Evolutionary conservation across 441 rosid species (phyloP), one percentile per base, ranked within the genome.

Genomic region (California macrophylla): DNA sequence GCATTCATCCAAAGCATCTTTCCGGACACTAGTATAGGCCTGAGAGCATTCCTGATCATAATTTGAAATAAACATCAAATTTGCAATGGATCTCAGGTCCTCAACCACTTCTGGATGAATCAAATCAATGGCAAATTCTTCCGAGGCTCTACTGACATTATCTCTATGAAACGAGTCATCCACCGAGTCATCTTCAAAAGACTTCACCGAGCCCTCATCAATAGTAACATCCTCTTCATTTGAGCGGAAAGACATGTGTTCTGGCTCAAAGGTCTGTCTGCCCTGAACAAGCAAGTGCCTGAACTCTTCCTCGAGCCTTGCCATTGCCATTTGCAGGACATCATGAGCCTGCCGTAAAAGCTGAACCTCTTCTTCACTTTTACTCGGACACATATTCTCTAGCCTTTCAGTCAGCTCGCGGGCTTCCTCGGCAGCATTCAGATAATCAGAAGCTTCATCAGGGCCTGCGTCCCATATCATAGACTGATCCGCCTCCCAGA

Each of bases 231-330:
- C 74, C 26, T 83, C 88, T 72, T 90, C 97, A 72, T 78, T 82
- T 0, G 89, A 89, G 21, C 89, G 86, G 21, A 89, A 91, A 7
- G 94, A 89, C 63, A 81, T 36, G 40, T 77, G 86, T 58, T 85
- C 93, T 0, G 86, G 89, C 76, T 93, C 95, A 42, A 85, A 84
- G 68, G 89, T 87, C 16, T 82, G 85, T 73, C 77, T 83, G 69
- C 87, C 82, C 75, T 86, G 86, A 42, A 84, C 82, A 71, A 93
- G 95, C 65, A 93, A 71, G 78, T 86, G 74, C 81, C 78, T 85
- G 28, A 93, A 91, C 82, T 93, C 98, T 26, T 89, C 93, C 83
- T 88, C 96, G 0, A 91, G 89, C 85, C 97, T 83, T n/a, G 81
- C 79, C 98, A 93, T 93, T 1, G 91, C 89, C 7, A 78, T 78